Evolutionary conservation across 2,329 filamentous ascomycete genomes (phyloP), one percentile per base, ranked within the genome.

Genomic region (Exophiala sp.): DNA sequence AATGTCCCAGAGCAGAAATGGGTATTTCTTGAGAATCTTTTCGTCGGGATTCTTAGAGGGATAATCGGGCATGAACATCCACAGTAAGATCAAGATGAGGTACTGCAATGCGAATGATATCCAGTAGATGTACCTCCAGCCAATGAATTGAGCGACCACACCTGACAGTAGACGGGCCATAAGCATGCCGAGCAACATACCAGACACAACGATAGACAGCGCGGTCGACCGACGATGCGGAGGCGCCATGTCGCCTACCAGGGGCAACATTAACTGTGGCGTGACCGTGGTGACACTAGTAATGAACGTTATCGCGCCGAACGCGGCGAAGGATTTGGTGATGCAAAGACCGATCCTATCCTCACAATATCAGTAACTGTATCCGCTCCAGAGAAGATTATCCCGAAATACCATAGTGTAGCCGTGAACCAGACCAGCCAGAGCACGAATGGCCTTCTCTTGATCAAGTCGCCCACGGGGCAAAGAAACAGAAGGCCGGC

Each of bases 91-190:
- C 54, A 86, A 79, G 57, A 92, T 85, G 10, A 83, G 65, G 63
- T 83, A 85, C 69, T 94, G 89, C 0, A 88, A 72, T 0, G 78
- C 88, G 6, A 91, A 80, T 0, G 86, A 80, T 55, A 91, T 75
- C 87, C 87, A 92, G 73, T 91, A 94, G 5, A 92, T 84, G 53
- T 81, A 82, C 20, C 89, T 78, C 89, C 89, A 94, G 58, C 79
- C 77, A 0, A 84, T 85, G 64, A 82, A 91, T 63, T 89, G 82
- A 0, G 88, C 83, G 24, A 92, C 78, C 20, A 89, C 82, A 1
- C 89, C 89, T 0, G 87, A 86, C 1, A 94, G 77, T 0, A 92
- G 75, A 2, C 89, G 83, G 0, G 89, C 89, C 50, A 91, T 75
- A 1, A 95, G 77, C 60, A 94, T 82, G 12, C 89, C 89, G 2